These are phyloP conservation scores for Biscutella laevigata DNA, from an alignment of 441 rosid species.

Conservation along the genomic window DNA sequence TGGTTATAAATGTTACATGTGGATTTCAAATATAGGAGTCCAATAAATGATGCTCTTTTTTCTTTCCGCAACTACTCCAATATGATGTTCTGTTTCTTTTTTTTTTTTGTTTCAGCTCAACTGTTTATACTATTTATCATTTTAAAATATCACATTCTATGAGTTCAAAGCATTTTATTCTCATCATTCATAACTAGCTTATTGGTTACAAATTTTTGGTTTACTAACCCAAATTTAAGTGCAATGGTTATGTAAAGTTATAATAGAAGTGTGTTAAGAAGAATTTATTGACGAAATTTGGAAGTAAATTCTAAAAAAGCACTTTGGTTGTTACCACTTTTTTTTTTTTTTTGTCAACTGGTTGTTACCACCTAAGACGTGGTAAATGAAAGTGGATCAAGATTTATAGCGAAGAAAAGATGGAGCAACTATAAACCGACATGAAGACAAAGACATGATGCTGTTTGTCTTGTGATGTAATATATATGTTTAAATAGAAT, in stretches of 20 bases:
- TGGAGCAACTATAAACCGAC: constrained; percentile 26
- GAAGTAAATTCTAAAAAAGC: too few relatives aligned
- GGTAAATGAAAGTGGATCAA: neutral
- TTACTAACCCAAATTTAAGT: neutral
- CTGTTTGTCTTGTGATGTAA: constrained; percentile 28
- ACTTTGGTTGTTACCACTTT: too few relatives aligned
- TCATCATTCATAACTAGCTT: neutral
- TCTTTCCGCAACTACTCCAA: constrained; percentile 8
- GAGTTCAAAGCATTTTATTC: neutral
- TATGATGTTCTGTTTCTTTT: neutral
- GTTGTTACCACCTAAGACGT: neutral
- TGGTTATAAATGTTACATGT: constrained; percentile 5
- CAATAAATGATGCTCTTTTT: constrained; percentile 4
- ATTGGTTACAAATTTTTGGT: neutral
- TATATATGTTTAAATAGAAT: constrained; percentile 4
- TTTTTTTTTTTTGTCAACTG: neutral
- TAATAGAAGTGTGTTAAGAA: neutral
- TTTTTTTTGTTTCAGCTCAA: neutral
- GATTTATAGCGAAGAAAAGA: constrained; percentile 10
- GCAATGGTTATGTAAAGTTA: too few relatives aligned
- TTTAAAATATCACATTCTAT: neutral
- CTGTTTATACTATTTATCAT: neutral
- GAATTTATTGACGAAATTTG: neutral
- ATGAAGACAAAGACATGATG: constrained; percentile 27
- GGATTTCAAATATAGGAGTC: neutral